Percentiles rank a stretch among this genome's conserved stretches.
These are phyloP conservation scores for Iris macrosiphon DNA, from an alignment of 106 monocot genomes.

Conservation along the genomic window DNA sequence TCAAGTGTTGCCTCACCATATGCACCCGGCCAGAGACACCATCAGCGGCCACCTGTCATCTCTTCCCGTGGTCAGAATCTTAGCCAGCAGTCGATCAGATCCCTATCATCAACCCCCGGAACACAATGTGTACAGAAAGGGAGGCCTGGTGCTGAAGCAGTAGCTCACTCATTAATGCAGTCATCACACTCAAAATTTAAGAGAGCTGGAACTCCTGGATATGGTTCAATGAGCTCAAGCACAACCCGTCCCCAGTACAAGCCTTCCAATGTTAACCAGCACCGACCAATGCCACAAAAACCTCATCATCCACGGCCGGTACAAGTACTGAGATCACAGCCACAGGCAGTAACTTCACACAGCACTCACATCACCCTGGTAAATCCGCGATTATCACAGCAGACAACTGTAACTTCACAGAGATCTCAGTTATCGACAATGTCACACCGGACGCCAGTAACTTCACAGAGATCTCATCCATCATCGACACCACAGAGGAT, in stretches of 20 bases:
- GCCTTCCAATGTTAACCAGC: neutral
- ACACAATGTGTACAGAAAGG: slow-evolving; percentile 2
- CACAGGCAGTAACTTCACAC: no score
- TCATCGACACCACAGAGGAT: slow-evolving; percentile 1
- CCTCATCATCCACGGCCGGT: no score
- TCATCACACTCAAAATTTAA: slow-evolving; percentile 19
- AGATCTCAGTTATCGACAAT: no score
- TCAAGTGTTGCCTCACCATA: neutral
- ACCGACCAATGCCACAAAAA: neutral
- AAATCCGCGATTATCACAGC: no score
- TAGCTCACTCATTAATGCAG: neutral
- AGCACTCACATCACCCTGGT: no score
- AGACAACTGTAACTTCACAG: no score
- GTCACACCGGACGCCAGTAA: no score
- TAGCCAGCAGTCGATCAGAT: no score
- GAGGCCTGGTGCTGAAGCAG: neutral
- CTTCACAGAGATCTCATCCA: no score
- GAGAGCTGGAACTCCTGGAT: no score
- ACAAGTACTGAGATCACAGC: no score
- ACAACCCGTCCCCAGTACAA: neutral
- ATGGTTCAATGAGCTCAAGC: neutral
- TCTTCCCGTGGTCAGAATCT: slow-evolving; percentile 5
- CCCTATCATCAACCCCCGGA: neutral
- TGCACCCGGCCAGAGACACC: slow-evolving; percentile 3
- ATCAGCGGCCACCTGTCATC: neutral